phyloP scores from a whole-genome alignment of 805 yeast genomes.

The Sugiyamaella valdiviana region DNA sequence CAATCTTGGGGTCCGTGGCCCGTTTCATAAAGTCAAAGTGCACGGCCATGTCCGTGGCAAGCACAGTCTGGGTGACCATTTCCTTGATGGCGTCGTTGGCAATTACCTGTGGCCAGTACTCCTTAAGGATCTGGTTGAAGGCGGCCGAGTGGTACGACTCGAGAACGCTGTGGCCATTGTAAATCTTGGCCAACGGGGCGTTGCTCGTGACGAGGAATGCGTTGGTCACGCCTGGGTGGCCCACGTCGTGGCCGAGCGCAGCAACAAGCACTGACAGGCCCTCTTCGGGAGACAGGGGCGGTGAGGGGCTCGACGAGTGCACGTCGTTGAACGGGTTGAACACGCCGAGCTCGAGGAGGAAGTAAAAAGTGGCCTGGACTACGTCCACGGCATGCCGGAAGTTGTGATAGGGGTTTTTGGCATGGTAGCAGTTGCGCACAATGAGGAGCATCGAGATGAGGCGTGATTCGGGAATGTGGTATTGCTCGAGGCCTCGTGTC shows the following conservation, averaged over 20 bases:
- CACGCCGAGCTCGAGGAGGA: slow-evolving; percentile 33
- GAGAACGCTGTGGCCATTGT: slow-evolving; percentile 61
- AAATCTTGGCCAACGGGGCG: slow-evolving; percentile 59
- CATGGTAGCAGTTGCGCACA: slow-evolving; percentile 71
- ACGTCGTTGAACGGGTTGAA: slow-evolving; percentile 27
- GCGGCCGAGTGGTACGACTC: slow-evolving; percentile 77
- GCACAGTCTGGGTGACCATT: slow-evolving; percentile 39
- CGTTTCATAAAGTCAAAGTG: slow-evolving; percentile 65
- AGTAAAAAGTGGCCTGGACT: slow-evolving; percentile 77
- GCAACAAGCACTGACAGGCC: slow-evolving; percentile 62
- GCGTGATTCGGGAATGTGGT: slow-evolving; percentile 35
- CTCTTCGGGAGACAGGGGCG: slow-evolving; percentile 35
- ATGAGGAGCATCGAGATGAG: slow-evolving; percentile 56
- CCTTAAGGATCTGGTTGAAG: slow-evolving; percentile 45
- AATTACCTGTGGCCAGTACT: slow-evolving; percentile 44
- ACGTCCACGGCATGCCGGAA: slow-evolving; percentile 96
- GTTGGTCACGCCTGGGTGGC: slow-evolving; percentile 95
- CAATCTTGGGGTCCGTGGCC: slow-evolving; percentile 13
- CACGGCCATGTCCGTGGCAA: slow-evolving; percentile 90
- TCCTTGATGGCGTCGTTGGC: slow-evolving; percentile 11
- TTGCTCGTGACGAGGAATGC: slow-evolving; percentile 52
- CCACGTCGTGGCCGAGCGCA: slow-evolving; percentile 91
- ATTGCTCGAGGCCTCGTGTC: slow-evolving; percentile 1
- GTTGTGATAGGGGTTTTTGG: slow-evolving; percentile 88
- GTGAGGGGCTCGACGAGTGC: neutral